Base-by-base conservation (phyloP, 2,329 filamentous ascomycete genomes). In the Alternaria viburni region DNA sequence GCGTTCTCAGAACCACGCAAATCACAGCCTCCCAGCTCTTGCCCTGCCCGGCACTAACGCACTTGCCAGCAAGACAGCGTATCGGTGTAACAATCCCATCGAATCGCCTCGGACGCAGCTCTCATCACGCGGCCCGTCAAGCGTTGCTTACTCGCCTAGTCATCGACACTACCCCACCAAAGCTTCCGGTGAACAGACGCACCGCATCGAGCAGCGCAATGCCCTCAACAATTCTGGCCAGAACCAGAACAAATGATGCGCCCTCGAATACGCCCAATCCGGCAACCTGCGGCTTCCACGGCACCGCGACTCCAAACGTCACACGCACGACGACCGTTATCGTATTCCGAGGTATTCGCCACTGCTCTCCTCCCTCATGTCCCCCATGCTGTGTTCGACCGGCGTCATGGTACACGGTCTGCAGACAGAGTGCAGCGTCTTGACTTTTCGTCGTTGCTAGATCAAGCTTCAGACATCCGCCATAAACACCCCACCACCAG, bases 1-100 rank as follows among this genome's bases (percentile, higher is more conserved):
- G 49, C 19, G 30, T 51, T 55, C 51, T 47, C 60, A 41, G 54
- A 49, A 54, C 55, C 17, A 19, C 63, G 66, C 74, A 74, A 72
- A 74, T 71, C 69, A 69, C 66, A 54, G 19, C 56, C 65, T 67
- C 68, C 69, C 65, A 75, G 49, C 62, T 71, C 67, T 61, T 49
- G 56, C 59, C 58, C 63, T 68, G 64, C 62, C 64, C 25, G 56
- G 23, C 58, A 61, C 64, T 67, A 61, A 49, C 64, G 57, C 62
- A 58, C 63, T 57, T 66, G 73, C 73, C 77, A 76, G 72, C 65
- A 55, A 73, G 72, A 73, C 77, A 78, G 72, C 69, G 75, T 78
- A 71, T 70, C 69, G 51, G 74, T 76, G 73, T 73, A 76, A 77
- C 73, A 69, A 28, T 68, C 69, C 43, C 62, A 59, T 60, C 69